These are phyloP conservation scores for Rasamsonia emersonii DNA, from an alignment of 2,329 filamentous ascomycete genomes.

Conservation along the genomic window DNA sequence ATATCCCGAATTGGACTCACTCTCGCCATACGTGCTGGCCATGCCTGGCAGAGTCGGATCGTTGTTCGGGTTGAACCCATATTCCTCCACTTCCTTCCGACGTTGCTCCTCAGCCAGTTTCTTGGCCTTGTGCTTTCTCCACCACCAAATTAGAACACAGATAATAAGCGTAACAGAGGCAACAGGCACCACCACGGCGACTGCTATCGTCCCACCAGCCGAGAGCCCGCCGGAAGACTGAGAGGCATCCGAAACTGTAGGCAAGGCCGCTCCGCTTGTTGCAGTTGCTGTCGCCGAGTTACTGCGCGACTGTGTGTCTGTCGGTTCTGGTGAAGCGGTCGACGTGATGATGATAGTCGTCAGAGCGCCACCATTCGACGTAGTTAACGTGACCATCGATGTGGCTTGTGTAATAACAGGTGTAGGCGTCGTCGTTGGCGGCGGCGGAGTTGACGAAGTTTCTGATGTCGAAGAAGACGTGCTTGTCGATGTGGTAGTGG, in stretches of 20 bases:
- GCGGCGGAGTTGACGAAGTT: slow-evolving; percentile 7
- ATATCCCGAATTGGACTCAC: slow-evolving; percentile 68
- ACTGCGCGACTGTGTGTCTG: slow-evolving; percentile 9
- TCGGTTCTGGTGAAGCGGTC: slow-evolving; percentile 10
- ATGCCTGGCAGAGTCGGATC: slow-evolving; percentile 68
- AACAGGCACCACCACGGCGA: slow-evolving; percentile 90
- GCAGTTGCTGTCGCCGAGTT: slow-evolving; percentile 18
- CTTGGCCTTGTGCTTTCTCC: slow-evolving; percentile 78
- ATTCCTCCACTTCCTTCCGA: slow-evolving; percentile 94
- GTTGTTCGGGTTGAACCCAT: slow-evolving; percentile 94
- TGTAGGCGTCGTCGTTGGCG: background rate
- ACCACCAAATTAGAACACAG: slow-evolving; percentile 69
- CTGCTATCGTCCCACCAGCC: slow-evolving; percentile 64
- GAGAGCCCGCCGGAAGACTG: slow-evolving; percentile 29
- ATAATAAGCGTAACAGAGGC: slow-evolving; percentile 76
- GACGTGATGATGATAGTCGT: slow-evolving; percentile 18
- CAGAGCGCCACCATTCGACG: background rate
- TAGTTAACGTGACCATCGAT: slow-evolving; percentile 1
- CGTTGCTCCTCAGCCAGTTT: slow-evolving; percentile 80
- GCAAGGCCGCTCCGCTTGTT: slow-evolving; percentile 17
- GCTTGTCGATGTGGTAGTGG: slow-evolving; percentile 2
- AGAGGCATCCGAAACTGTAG: slow-evolving; percentile 17
- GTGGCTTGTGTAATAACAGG: too few species aligned
- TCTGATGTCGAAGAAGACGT: slow-evolving; percentile 8
- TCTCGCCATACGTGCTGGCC: slow-evolving; percentile 42